phyloP scores from a whole-genome alignment of 23 red algal genomes.

The Chondrus crispus region DNA sequence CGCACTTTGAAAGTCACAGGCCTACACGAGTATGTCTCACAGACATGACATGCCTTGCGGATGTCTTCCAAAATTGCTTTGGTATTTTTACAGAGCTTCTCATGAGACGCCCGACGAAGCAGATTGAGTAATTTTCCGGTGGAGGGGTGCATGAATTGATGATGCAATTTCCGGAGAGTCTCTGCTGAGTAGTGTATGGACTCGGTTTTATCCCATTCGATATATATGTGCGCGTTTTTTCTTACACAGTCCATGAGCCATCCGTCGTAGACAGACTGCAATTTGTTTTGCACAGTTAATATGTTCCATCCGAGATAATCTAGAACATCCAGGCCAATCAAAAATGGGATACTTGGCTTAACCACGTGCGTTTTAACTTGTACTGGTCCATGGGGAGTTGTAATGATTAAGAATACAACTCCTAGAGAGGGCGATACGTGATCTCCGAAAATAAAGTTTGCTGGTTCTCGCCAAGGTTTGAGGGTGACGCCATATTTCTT shows the following conservation, averaged over 20 bases:
- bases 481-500: too few relatives aligned
- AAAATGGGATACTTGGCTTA: too few relatives aligned
- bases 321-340: too few relatives aligned
- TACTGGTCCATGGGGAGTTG: too few relatives aligned
- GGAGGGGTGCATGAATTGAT: constrained; percentile 1
- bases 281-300: not conserved
- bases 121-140: not conserved
- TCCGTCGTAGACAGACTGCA: not conserved
- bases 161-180: not conserved
- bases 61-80: not conserved
- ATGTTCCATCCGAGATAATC: too few relatives aligned
- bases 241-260: not conserved
- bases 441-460: too few relatives aligned
- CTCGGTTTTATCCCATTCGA: not conserved
- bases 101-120: not conserved
- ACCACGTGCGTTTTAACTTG: too few relatives aligned
- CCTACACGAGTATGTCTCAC: too few relatives aligned
- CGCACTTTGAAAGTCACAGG: too few relatives aligned
- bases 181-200: not conserved
- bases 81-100: not conserved
- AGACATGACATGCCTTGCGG: not conserved
- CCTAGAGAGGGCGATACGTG: too few relatives aligned
- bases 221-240: not conserved
- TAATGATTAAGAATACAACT: too few relatives aligned
- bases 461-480: too few relatives aligned